Percentiles rank a stretch among this genome's conserved stretches.
These are phyloP conservation scores for Dillenia turbinata DNA, from an alignment of 164 flowering plant genomes.

Conservation along the genomic window DNA sequence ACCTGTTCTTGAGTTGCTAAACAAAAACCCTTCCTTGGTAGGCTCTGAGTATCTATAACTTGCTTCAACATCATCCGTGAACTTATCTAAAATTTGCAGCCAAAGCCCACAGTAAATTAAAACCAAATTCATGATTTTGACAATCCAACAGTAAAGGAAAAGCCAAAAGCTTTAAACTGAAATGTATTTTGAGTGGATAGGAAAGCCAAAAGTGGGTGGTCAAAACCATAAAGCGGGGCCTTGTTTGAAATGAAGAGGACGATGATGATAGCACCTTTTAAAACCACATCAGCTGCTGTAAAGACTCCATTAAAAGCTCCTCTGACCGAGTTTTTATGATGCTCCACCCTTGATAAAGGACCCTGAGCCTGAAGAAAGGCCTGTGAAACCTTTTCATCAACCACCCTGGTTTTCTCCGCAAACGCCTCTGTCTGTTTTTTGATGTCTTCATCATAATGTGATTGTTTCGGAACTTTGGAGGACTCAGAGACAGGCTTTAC, in stretches of 20 bases:
- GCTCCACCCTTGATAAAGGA: slow-evolving; percentile 25
- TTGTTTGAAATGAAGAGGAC: slow-evolving; percentile 1
- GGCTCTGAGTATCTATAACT: slow-evolving; percentile 50
- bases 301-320: slow-evolving; percentile 41
- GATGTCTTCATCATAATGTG: slow-evolving; percentile 13
- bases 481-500: slow-evolving; percentile 14
- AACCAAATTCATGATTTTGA: too few species aligned
- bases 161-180: too few species aligned
- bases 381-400: slow-evolving; percentile 37
- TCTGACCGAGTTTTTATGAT: slow-evolving; percentile 15
- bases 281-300: slow-evolving; percentile 36
- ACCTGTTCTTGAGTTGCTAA: slow-evolving; percentile 30
- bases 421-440: slow-evolving; percentile 37
- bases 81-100: slow-evolving; percentile 57
- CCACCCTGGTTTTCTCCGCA: slow-evolving; percentile 48
- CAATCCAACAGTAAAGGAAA: too few species aligned
- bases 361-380: slow-evolving; percentile 26
- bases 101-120: background rate
- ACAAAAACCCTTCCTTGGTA: slow-evolving; percentile 66
- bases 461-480: slow-evolving; percentile 23
- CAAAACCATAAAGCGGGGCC: background rate
- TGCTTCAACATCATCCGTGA: slow-evolving; percentile 56
- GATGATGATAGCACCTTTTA: slow-evolving; percentile 54
- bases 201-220: background rate
- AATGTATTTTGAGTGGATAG: too few species aligned